phyloP scores from a whole-genome alignment of 495 filamentous ascomycete genomes.

The Talaromyces stipitatus region DNA sequence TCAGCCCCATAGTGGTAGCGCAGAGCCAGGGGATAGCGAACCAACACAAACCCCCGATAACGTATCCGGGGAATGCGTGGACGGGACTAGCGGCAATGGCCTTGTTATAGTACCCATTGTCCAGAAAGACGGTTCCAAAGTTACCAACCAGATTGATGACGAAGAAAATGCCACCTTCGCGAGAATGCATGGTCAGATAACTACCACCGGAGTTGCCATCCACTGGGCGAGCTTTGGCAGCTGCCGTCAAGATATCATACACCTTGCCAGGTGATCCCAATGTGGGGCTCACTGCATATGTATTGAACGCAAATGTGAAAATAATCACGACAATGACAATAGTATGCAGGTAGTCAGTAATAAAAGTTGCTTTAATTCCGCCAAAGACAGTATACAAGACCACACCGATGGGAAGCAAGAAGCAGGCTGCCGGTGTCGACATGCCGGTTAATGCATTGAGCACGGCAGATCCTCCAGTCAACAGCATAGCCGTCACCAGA shows the following conservation, averaged over 20 bases:
- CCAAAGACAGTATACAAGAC: slow-evolving; percentile 73
- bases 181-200: slow-evolving; percentile 85
- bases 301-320: slow-evolving; percentile 81
- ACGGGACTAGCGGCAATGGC: slow-evolving; percentile 87
- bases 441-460: slow-evolving; percentile 80
- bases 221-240: slow-evolving; percentile 66
- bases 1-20: slow-evolving; percentile 91
- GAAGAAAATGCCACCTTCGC: slow-evolving; percentile 89
- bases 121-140: slow-evolving; percentile 72
- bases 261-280: slow-evolving; percentile 76
- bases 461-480: slow-evolving; percentile 86
- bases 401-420: slow-evolving; percentile 80
- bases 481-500: slow-evolving; percentile 82
- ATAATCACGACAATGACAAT: slow-evolving; percentile 84
- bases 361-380: slow-evolving; percentile 69
- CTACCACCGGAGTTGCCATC: slow-evolving; percentile 77
- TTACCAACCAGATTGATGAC: slow-evolving; percentile 89
- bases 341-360: slow-evolving; percentile 81
- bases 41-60: slow-evolving; percentile 85
- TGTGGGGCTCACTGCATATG: slow-evolving; percentile 67
- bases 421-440: slow-evolving; percentile 81
- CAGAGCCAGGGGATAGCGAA: slow-evolving; percentile 94
- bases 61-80: slow-evolving; percentile 86
- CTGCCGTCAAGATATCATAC: slow-evolving; percentile 70
- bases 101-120: slow-evolving; percentile 89